Conservation (phyloP, 257 asterid species). For the Jacaranda copaia region DNA sequence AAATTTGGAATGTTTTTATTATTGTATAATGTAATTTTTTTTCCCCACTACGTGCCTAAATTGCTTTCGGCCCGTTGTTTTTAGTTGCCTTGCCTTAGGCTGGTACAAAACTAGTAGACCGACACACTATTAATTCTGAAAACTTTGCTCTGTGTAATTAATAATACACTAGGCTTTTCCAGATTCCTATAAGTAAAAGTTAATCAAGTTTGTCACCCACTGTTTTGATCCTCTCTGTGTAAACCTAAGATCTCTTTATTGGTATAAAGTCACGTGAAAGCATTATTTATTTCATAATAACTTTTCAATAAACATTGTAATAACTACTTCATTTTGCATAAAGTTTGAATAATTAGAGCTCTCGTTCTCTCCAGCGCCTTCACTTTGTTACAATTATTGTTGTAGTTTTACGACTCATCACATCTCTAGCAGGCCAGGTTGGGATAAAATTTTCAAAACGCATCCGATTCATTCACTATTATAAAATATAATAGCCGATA, state of each 20-base stretch:
- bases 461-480: too few relatives aligned
- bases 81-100: constrained; percentile 2
- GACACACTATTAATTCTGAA: neutral
- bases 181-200: neutral
- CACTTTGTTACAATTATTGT: too few relatives aligned
- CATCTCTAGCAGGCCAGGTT: too few relatives aligned
- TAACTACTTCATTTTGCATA: neutral
- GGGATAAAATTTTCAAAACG: too few relatives aligned
- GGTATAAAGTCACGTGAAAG: neutral
- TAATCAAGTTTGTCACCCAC: constrained; percentile 3
- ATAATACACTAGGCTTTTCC: constrained; percentile 4
- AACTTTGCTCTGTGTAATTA: neutral
- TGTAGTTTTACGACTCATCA: too few relatives aligned
- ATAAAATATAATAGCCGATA: too few relatives aligned
- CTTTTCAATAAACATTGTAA: neutral
- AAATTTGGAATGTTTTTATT: constrained; percentile 16
- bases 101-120: neutral
- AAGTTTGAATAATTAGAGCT: neutral
- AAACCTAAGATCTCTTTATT: neutral
- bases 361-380: neutral
- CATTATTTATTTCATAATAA: neutral
- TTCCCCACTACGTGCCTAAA: neutral
- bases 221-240: neutral
- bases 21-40: neutral
- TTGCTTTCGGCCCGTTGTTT: constrained; percentile 22